A percentile compares a stretch with the other conserved stretches of the same genome.
These are phyloP conservation scores for Kwoniella sp. DNA, from an alignment of 768 basidiomycete species.

Conservation along the genomic window DNA sequence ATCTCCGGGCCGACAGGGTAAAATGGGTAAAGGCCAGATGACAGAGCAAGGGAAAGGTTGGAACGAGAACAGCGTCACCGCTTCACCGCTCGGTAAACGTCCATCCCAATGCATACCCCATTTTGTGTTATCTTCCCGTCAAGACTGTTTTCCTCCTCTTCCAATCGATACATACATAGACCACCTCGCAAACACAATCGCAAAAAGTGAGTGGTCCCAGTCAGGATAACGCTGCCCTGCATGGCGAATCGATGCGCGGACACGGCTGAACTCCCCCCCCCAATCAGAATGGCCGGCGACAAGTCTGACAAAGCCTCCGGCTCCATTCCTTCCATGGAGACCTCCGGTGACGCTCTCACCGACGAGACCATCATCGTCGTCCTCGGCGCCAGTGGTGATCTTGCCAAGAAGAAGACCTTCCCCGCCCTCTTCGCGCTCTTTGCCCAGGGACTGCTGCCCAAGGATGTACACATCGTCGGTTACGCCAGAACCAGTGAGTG, in stretches of 20 bases:
- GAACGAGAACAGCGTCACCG: too few species aligned
- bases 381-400: conserved; percentile 91
- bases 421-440: conserved; percentile 91
- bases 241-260: background rate
- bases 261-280: background rate
- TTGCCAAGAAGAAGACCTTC: conserved; percentile 99
- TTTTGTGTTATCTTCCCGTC: background rate
- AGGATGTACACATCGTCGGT: conserved; percentile 81
- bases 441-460: conserved; percentile 72
- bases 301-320: conserved; percentile 6
- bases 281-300: conserved; percentile 2
- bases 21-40: too few species aligned
- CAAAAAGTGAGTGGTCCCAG: conserved; percentile 4
- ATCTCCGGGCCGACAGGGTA: too few species aligned
- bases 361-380: conserved; percentile 89
- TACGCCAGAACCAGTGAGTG: conserved; percentile 77
- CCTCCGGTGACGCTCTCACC: conserved; percentile 64
- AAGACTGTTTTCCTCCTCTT: too few species aligned
- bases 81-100: too few species aligned
- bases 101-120: background rate
- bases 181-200: background rate
- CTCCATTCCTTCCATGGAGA: conserved; percentile 83
- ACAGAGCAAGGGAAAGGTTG: background rate
- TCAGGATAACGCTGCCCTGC: background rate
- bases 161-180: background rate